Evolutionary conservation across 2,329 filamentous ascomycete genomes (phyloP).

Genomic region (Aspergillus luchuensis): DNA sequence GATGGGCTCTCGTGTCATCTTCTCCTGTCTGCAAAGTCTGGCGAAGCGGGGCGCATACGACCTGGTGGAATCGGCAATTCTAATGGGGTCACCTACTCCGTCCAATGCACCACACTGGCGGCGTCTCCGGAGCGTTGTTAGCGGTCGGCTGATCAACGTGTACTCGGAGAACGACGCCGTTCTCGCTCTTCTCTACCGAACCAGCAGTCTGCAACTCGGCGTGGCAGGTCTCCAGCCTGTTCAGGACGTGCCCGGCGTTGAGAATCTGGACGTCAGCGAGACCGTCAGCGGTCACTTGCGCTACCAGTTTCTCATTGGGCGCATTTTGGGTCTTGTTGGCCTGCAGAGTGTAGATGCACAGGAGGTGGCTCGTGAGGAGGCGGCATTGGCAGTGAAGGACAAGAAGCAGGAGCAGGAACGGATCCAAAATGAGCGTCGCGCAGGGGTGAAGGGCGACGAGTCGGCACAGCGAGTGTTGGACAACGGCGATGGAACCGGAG

Average conservation of each 20-base stretch:
- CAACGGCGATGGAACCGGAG: slow-evolving; percentile 8
- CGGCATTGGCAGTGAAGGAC: slow-evolving; percentile 43
- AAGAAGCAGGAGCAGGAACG: slow-evolving; percentile 42
- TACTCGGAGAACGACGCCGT: slow-evolving; percentile 87
- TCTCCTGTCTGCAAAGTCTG: slow-evolving; percentile 74
- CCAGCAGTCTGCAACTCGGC: slow-evolving; percentile 78
- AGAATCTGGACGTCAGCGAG: slow-evolving; percentile 68
- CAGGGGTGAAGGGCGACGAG: slow-evolving; percentile 26
- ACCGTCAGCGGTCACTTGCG: slow-evolving; percentile 69
- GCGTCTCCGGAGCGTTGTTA: slow-evolving; percentile 73
- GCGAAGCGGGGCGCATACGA: slow-evolving; percentile 80
- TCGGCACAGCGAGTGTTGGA: slow-evolving; percentile 20
- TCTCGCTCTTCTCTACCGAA: slow-evolving; percentile 82
- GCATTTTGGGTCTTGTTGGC: slow-evolving; percentile 66
- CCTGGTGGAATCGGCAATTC: slow-evolving; percentile 76
- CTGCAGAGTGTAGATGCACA: slow-evolving; percentile 65
- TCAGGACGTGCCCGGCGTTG: slow-evolving; percentile 52
- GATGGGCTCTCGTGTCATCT: slow-evolving; percentile 78
- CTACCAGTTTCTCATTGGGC: slow-evolving; percentile 68
- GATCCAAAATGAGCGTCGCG: slow-evolving; percentile 32
- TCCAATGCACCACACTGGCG: slow-evolving; percentile 74
- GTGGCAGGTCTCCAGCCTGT: slow-evolving; percentile 81
- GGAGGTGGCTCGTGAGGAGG: slow-evolving; percentile 48
- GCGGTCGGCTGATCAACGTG: slow-evolving; percentile 81
- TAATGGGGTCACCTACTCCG: slow-evolving; percentile 80